Base-by-base conservation (phyloP, 169 alveolate genomes). In the Perkinsus olseni region DNA sequence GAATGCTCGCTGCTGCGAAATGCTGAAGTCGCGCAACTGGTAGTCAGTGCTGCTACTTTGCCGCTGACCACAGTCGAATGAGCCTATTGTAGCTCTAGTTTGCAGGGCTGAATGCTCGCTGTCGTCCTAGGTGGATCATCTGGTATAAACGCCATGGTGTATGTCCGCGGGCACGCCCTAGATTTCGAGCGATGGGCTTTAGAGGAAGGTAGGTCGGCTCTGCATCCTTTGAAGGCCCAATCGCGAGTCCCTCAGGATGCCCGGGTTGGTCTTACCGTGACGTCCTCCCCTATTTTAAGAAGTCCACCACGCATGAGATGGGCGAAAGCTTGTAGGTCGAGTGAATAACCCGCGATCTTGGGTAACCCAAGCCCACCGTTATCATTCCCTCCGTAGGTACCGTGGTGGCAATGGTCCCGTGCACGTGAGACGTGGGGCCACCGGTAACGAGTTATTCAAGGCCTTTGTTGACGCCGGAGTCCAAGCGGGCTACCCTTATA, bases 101-200 rank as follows among this genome's bases (percentile, higher is more conserved):
- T 11, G 50, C 3, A 40, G 50, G 21, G 11, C 50, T 40, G 50
- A 6, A 40, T 24, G 10, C 31, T 62, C 8, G 1, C 17, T 13
- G 37, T 24, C 34, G 31, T 62, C 34, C 17, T 91, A 38, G 95
- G 95, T 31, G 95, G 95, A 0, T 74, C 93, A 28, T 93, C 95
- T 38, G 39, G 92, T 10, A 28, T 94, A 0, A 94, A 94, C 92
- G 95, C 94, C 36, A 74, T 93, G 92, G 92, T 91, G 31, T 74
- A 93, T 39, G 92, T 91, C 37, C 92, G 92, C 74, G 92, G 92
- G n/a, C 92, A 91, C 37, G 74, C 92, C 17, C 74, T 38, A 91
- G 92, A 91, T 62, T 91, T 38, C 74, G 92, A 91, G 74, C 51
- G 92, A 20, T 91, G 92, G 92, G 50, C 92, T 28, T 38, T 11